phyloP scores from a whole-genome alignment of 1,284 basidiomycete genomes.

The Cutaneotrichosporon cyanovorans region DNA sequence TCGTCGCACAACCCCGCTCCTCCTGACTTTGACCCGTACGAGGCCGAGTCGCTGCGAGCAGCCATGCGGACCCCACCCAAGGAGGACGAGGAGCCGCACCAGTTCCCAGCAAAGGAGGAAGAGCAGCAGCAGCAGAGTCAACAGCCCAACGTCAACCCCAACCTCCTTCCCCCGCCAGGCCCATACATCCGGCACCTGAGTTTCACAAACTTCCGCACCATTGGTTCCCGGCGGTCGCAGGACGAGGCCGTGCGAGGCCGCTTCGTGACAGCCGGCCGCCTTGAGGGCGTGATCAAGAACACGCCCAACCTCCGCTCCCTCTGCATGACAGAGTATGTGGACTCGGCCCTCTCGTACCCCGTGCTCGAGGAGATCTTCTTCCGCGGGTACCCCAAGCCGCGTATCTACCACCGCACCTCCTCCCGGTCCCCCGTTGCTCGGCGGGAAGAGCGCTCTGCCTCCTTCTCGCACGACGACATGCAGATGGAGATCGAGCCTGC shows the following conservation, averaged over 20 bases:
- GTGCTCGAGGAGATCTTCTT: slow-evolving; percentile 81
- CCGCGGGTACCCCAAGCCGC: slow-evolving; percentile 52
- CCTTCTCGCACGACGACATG: slow-evolving; percentile 40
- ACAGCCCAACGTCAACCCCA: slow-evolving; percentile 26
- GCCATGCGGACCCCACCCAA: slow-evolving; percentile 14
- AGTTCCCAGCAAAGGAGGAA: too few species aligned
- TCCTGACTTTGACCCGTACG: neutral
- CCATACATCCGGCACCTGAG: slow-evolving; percentile 58
- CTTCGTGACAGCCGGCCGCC: slow-evolving; percentile 83
- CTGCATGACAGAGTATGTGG: slow-evolving; percentile 95
- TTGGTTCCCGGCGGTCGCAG: slow-evolving; percentile 85
- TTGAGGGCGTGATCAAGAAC: slow-evolving; percentile 79
- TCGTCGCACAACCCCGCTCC: neutral
- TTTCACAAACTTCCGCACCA: slow-evolving; percentile 89
- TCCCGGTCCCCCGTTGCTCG: slow-evolving; percentile 10
- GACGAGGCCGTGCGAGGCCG: slow-evolving; percentile 81
- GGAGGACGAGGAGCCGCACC: slow-evolving; percentile 2
- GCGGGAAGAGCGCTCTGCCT: slow-evolving; percentile 25
- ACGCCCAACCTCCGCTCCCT: slow-evolving; percentile 72
- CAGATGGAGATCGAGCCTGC: slow-evolving; percentile 3
- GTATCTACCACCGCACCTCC: slow-evolving; percentile 18
- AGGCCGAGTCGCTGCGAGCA: slow-evolving; percentile 4
- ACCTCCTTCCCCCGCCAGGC: slow-evolving; percentile 39
- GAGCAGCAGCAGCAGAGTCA: neutral
- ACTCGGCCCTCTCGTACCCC: slow-evolving; percentile 69